Evolutionary conservation across 306 rosid genomes (phyloP).

Genomic region (Erythrophleum fordii): DNA sequence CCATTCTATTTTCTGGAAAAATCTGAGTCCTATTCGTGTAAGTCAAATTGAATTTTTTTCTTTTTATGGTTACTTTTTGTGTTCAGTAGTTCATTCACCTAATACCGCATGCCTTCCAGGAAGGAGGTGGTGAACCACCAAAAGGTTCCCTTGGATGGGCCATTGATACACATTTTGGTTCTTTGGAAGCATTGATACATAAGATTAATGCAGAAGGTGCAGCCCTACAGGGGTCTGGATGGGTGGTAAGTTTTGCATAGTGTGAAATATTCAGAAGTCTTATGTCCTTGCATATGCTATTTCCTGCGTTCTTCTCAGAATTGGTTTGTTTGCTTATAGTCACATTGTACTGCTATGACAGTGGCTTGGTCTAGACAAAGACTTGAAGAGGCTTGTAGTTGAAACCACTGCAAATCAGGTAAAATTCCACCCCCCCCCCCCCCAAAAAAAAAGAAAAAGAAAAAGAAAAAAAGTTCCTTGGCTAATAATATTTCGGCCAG

Average conservation of each 20-base stretch:
- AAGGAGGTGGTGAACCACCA: conserved; percentile 96
- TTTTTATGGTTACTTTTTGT: conserved; percentile 2
- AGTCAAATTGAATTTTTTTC: conserved; percentile 39
- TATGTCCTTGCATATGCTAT: conserved; percentile 15
- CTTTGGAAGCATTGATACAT: conserved; percentile 66
- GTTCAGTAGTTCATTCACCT: conserved; percentile 13
- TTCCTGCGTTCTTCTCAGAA: conserved; percentile 18
- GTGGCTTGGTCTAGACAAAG: conserved; percentile 99
- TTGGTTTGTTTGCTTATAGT: conserved; percentile 23
- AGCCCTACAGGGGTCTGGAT: conserved; percentile 97
- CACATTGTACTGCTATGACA: conserved; percentile 45
- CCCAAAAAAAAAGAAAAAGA: neutral
- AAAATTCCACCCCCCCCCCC: neutral
- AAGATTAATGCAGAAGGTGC: conserved; percentile 88
- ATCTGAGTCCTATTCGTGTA: conserved; percentile 63
- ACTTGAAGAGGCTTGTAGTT: conserved; percentile 80
- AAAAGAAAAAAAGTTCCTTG: neutral
- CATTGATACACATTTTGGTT: conserved; percentile 78
- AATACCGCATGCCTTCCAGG: conserved; percentile 52
- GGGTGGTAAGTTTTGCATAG: conserved; percentile 83
- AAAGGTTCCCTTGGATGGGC: conserved; percentile 82
- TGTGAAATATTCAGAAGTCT: conserved; percentile 27
- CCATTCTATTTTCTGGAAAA: conserved; percentile 89
- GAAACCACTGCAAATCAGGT: conserved; percentile 75
- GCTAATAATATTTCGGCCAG: neutral